Percentiles rank a stretch among this genome's conserved stretches.
Conservation (phyloP, 148 eudicot genomes). For the Amaranthus palmeri region DNA sequence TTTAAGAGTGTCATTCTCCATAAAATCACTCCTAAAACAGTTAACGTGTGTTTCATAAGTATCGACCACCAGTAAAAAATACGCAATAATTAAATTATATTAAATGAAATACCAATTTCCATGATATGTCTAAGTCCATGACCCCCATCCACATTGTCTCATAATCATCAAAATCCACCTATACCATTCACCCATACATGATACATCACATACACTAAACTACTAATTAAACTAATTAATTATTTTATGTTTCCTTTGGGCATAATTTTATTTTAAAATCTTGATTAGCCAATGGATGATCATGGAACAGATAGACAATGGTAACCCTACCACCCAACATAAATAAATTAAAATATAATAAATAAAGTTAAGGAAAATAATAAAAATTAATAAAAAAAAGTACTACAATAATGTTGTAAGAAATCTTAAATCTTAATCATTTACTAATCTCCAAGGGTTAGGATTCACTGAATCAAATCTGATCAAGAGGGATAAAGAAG, state of each 20-base stretch:
- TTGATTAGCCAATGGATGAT: background rate
- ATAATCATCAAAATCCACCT: slow-evolving; percentile 24
- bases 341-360: too few species aligned
- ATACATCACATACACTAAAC: slow-evolving; percentile 9
- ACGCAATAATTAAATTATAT: too few species aligned
- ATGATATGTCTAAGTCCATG: slow-evolving; percentile 10
- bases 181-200: slow-evolving; percentile 4
- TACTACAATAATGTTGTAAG: background rate
- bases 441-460: slow-evolving; percentile 11
- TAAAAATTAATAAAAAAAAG: background rate
- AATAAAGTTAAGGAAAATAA: background rate
- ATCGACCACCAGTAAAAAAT: too few species aligned
- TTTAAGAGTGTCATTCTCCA: too few species aligned
- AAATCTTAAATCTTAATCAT: slow-evolving; percentile 13
- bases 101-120: slow-evolving; percentile 9
- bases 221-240: background rate
- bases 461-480: slow-evolving; percentile 23
- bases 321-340: background rate
- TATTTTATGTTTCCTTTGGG: too few species aligned
- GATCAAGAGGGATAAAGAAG: background rate
- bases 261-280: too few species aligned
- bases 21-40: too few species aligned
- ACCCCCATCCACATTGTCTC: slow-evolving; percentile 21
- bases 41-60: too few species aligned
- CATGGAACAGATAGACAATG: slow-evolving; percentile 9